Conservation (phyloP, 2,329 filamentous ascomycete species). For the Aspergillus fijiensis region DNA sequence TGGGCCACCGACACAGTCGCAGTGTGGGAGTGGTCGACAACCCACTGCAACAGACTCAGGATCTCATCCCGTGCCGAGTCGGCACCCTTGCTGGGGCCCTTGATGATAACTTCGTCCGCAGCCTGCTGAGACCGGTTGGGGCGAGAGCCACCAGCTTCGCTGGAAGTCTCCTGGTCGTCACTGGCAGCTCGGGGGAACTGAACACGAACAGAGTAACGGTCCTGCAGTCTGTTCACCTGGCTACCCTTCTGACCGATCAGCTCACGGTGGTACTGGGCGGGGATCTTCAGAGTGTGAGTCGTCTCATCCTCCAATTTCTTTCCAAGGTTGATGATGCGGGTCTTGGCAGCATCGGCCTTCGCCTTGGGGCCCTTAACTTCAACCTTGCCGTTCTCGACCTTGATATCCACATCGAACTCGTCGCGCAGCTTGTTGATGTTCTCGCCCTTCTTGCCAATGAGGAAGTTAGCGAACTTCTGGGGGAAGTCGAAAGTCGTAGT, state of each 20-base stretch:
- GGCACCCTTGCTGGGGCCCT: slow-evolving; percentile 88
- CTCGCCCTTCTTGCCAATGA: slow-evolving; percentile 66
- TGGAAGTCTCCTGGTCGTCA: slow-evolving; percentile 73
- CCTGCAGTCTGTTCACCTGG: slow-evolving; percentile 89
- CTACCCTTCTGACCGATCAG: slow-evolving; percentile 84
- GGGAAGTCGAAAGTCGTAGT: slow-evolving; percentile 87
- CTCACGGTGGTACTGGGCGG: slow-evolving; percentile 90
- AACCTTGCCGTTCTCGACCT: slow-evolving; percentile 90
- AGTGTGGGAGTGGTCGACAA: slow-evolving; percentile 80
- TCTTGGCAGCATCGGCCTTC: slow-evolving; percentile 83
- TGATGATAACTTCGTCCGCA: slow-evolving; percentile 84
- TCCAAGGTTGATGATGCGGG: slow-evolving; percentile 74
- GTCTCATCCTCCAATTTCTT: slow-evolving; percentile 89
- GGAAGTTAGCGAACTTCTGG: slow-evolving; percentile 87
- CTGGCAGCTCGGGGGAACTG: slow-evolving; percentile 76
- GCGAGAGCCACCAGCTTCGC: slow-evolving; percentile 60
- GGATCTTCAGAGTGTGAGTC: slow-evolving; percentile 82
- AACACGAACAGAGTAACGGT: slow-evolving; percentile 88
- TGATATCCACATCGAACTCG: slow-evolving; percentile 73
- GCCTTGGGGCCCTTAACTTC: slow-evolving; percentile 94
- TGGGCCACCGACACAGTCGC: slow-evolving; percentile 82
- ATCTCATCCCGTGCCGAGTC: slow-evolving; percentile 92
- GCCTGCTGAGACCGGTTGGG: slow-evolving; percentile 70
- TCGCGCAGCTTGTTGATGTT: slow-evolving; percentile 69
- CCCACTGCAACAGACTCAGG: slow-evolving; percentile 81